Evolutionary conservation across 371 early-diverging fungal genomes (phyloP).

Genomic region (Mucor piriformis): DNA sequence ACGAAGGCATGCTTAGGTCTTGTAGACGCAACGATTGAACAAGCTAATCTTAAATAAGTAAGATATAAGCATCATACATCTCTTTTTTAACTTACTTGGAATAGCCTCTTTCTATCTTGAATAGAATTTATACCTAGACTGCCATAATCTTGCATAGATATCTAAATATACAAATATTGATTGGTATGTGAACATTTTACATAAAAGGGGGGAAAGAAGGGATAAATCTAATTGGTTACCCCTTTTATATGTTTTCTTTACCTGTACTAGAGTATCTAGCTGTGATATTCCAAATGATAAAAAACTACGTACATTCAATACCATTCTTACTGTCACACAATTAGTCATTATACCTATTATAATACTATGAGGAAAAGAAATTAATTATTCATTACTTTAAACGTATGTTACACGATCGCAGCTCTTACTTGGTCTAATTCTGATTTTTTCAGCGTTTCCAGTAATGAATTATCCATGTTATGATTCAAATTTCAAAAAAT

Average conservation of each 20-base stretch:
- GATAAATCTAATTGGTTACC: not conserved
- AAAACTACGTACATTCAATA: constrained; percentile 29
- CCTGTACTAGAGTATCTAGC: constrained; percentile 44
- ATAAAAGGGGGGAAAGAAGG: not conserved
- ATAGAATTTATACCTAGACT: constrained; percentile 69
- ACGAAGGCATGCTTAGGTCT: not conserved
- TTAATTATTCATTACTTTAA: not conserved
- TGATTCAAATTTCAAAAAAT: not conserved
- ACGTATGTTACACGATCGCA: not conserved
- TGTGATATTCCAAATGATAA: constrained; percentile 50
- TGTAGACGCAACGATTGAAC: constrained; percentile 38
- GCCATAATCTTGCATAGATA: constrained; percentile 77
- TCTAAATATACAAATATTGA: constrained; percentile 24
- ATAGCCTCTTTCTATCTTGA: constrained; percentile 72
- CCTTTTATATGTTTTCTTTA: constrained; percentile 12
- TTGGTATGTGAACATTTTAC: not conserved
- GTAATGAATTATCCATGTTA: constrained; percentile 14
- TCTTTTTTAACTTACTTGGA: constrained; percentile 27
- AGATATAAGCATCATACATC: constrained; percentile 21
- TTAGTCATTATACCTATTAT: constrained; percentile 9
- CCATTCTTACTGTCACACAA: not conserved
- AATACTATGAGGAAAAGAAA: constrained; percentile 10
- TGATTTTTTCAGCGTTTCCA: constrained; percentile 22
- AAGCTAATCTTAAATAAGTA: constrained; percentile 28
- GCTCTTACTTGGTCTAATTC: constrained; percentile 36